Conservation (phyloP, 1,284 basidiomycete genomes). For the Sanghuangporus weigelae region DNA sequence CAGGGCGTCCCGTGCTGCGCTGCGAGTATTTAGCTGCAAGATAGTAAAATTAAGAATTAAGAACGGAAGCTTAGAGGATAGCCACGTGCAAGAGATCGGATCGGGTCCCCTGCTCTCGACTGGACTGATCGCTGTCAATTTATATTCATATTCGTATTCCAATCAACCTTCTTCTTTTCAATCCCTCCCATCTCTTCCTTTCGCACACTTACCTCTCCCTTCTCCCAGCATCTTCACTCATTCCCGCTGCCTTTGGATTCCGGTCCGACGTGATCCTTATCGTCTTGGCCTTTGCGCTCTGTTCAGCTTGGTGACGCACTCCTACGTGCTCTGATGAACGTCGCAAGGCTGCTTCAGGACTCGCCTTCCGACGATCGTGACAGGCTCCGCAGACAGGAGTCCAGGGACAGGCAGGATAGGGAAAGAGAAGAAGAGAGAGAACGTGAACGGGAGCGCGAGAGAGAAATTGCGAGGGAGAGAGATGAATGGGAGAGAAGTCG, state of each 20-base stretch:
- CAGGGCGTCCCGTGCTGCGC: not conserved
- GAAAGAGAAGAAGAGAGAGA: conserved; percentile 15
- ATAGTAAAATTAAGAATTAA: too few species aligned
- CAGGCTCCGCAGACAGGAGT: conserved; percentile 25
- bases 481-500: not conserved
- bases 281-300: not conserved
- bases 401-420: conserved; percentile 25
- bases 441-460: conserved; percentile 11
- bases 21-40: not conserved
- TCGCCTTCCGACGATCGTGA: conserved; percentile 49
- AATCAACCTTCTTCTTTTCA: conserved; percentile 6
- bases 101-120: not conserved
- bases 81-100: conserved; percentile 7
- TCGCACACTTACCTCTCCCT: not conserved
- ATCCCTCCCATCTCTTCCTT: not conserved
- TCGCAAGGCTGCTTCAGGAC: conserved; percentile 64
- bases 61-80: not conserved
- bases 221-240: not conserved
- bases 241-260: not conserved
- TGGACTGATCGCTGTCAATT: conserved; percentile 2
- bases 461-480: not conserved
- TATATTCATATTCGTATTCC: not conserved
- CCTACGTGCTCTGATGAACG: conserved; percentile 49
- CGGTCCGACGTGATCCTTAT: not conserved
- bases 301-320: not conserved